phyloP scores from a whole-genome alignment of 2,329 filamentous ascomycete genomes.

The Penicillium sp. region DNA sequence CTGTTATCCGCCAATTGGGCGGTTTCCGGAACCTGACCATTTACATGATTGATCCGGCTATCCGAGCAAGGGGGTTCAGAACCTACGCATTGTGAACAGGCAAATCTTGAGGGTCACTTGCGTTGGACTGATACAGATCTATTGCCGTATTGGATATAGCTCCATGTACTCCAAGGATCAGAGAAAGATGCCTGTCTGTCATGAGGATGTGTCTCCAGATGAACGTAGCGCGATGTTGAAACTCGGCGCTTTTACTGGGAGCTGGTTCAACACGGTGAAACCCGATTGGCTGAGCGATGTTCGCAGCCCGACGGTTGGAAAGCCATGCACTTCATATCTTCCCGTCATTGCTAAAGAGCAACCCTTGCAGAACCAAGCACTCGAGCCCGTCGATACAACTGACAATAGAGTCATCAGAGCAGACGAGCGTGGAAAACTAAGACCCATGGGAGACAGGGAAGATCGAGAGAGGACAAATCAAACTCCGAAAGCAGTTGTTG shows the following conservation, averaged over 20 bases:
- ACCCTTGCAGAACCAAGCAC: constrained; percentile 7
- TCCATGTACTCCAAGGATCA: constrained; percentile 10
- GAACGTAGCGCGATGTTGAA: background rate
- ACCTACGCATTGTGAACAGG: background rate
- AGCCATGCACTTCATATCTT: constrained; percentile 12
- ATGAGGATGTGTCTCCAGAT: constrained; percentile 7
- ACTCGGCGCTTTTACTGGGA: background rate
- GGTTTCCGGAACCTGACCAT: background rate
- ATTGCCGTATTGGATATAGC: constrained; percentile 7
- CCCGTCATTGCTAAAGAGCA: constrained; percentile 8
- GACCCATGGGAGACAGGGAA: constrained; percentile 1
- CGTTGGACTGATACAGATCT: background rate
- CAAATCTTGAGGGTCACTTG: background rate
- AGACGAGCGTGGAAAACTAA: background rate
- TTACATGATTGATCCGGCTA: constrained; percentile 5
- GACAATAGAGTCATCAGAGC: constrained; percentile 6
- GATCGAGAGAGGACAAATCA: background rate
- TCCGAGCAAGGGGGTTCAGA: constrained; percentile 5
- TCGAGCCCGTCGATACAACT: constrained; percentile 9
- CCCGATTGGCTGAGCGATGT: constrained; percentile 8
- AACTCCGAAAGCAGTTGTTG: constrained; percentile 8
- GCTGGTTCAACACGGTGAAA: constrained; percentile 2
- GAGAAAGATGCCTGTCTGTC: constrained; percentile 5
- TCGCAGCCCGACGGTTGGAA: constrained; percentile 6
- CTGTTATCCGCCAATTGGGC: background rate